phyloP scores from a whole-genome alignment of 108 stramenopile genomes.

The Epithemia pelagica region DNA sequence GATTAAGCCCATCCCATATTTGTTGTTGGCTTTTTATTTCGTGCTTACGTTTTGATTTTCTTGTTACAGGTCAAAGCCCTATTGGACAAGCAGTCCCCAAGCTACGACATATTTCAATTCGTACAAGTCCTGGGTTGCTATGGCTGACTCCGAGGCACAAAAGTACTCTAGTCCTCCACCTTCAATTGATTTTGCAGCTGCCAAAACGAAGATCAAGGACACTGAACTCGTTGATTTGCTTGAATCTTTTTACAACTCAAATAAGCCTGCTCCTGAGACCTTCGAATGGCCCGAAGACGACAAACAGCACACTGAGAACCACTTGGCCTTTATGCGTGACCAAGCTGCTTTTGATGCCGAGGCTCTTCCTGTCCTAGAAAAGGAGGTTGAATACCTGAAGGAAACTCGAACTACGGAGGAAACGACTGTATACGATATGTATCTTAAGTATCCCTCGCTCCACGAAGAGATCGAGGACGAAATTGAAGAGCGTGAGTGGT shows the following conservation, averaged over 20 bases:
- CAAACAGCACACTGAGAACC: conserved; percentile 63
- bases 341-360: conserved; percentile 45
- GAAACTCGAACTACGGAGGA: conserved; percentile 65
- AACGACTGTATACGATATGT: conserved; percentile 60
- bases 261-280: conserved; percentile 49
- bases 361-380: conserved; percentile 48
- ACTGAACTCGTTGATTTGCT: conserved; percentile 62
- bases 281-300: conserved; percentile 36
- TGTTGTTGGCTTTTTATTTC: no score
- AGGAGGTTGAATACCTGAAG: conserved; percentile 60
- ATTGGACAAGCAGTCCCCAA: conserved; percentile 72
- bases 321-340: conserved; percentile 63
- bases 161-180: conserved; percentile 75
- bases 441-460: conserved; percentile 81
- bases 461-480: conserved; percentile 82
- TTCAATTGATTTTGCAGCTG: conserved; percentile 67
- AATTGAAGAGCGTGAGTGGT: conserved; percentile 85
- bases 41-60: background rate
- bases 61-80: conserved; percentile 54
- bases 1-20: background rate
- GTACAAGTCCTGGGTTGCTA: conserved; percentile 77
- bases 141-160: conserved; percentile 71
- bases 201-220: conserved; percentile 70
- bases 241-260: conserved; percentile 60
- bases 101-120: conserved; percentile 60